These are phyloP conservation scores for Avicennia marina DNA, from an alignment of 257 asterid genomes.

Conservation along the genomic window DNA sequence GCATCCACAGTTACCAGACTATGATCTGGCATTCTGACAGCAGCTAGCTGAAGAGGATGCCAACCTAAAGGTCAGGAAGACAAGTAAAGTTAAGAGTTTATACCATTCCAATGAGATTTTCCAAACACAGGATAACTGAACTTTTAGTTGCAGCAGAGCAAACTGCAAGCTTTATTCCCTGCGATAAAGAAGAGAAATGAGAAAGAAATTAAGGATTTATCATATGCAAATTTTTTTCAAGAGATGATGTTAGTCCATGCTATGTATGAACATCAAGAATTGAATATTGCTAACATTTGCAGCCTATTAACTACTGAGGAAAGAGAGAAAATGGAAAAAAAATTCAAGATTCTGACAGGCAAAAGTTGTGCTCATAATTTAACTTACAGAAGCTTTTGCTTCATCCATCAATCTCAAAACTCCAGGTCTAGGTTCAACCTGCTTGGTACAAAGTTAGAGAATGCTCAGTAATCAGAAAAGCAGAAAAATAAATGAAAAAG, in stretches of 20 bases:
- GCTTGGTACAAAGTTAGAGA: conserved; percentile 22
- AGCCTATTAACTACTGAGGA: conserved; percentile 2
- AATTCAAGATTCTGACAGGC: conserved; percentile 15
- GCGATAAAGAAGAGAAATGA: conserved; percentile 21
- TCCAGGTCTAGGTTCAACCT: conserved; percentile 97
- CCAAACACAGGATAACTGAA: conserved; percentile 85
- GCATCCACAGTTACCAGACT: not conserved
- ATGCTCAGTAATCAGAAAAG: conserved; percentile 1
- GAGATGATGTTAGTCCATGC: too few relatives aligned
- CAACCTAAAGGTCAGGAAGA: not conserved
- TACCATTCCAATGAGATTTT: conserved; percentile 86
- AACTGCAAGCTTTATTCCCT: conserved; percentile 88
- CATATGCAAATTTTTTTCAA: too few relatives aligned
- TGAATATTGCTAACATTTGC: not conserved
- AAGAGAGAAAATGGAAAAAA: conserved; percentile 3
- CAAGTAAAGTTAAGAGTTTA: conserved; percentile 13
- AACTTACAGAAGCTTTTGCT: conserved; percentile 89
- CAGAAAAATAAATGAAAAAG: not conserved
- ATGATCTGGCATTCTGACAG: not conserved
- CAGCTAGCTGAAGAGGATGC: too few relatives aligned
- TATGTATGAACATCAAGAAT: conserved; percentile 1
- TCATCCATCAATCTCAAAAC: conserved; percentile 97
- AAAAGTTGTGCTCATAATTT: conserved; percentile 13
- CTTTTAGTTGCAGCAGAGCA: conserved; percentile 99
- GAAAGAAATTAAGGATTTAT: conserved; percentile 2